Evolutionary conservation across 2,329 filamentous ascomycete genomes (phyloP), one percentile per base, ranked within the genome.

Genomic region (Sporothrix pallida): DNA sequence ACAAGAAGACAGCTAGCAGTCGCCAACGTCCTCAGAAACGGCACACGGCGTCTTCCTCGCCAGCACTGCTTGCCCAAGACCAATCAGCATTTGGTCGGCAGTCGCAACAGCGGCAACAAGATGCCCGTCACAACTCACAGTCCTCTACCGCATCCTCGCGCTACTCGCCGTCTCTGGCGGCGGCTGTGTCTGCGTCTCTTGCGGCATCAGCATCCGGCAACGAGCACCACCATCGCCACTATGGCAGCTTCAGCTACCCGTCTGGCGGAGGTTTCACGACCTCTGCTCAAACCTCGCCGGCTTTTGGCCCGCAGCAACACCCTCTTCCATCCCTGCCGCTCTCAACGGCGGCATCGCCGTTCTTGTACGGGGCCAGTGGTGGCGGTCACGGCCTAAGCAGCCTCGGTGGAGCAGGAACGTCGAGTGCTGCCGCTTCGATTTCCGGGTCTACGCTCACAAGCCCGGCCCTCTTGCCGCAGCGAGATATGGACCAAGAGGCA

Each of bases 401-500:
- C 42, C 17, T 31, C 23, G 62, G 44, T 37, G 50, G 63, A 15
- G 54, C 50, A 42, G n/a, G 26, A 9, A 42, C 60, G n/a, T 60
- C 46, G 48, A 69, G 70, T 67, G 72, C 70, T 2, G 71, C 50
- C 12, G 76, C 79, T 54, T 84, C 86, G 17, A 81, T 81, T 2
- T 82, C 83, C 69, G 86, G 83, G 1, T 91, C 87, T 68, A 83
- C 87, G 0, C 79, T 90, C 74, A 89, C 90, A 6, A 90, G 88
- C 75, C 89, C 89, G 1, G 86, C 86, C 8, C 80, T 91, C 62
- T 79, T 82, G 23, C 88, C 89, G 0, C 87, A 88, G 78, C 83
- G 84, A 50, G 88, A 90, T 69, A 78, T 88, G 4, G 90, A 92
- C 75, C 91, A 94, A 75, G 93, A 96, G 80, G 95, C 94, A 0